phyloP scores from a whole-genome alignment of 116 monocot genomes.

The Cymodocea nodosa region DNA sequence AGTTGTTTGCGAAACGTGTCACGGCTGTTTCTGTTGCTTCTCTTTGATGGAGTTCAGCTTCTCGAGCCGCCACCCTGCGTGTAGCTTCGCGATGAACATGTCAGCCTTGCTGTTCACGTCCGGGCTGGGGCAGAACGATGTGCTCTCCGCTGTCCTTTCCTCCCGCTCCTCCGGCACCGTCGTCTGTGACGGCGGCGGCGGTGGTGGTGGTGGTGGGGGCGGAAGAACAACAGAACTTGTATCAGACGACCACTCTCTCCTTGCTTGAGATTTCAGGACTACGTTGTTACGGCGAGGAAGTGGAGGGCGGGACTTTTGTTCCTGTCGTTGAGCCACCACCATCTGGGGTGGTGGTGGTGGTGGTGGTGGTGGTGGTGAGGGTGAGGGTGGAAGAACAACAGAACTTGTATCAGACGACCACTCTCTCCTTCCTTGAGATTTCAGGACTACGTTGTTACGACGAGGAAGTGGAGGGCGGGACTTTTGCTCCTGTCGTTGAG shows the following conservation, averaged over 20 bases:
- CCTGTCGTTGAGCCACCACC: no score
- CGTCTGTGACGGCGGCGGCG: constrained; percentile 7
- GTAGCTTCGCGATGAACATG: constrained; percentile 61
- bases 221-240: no score
- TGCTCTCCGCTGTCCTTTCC: not conserved
- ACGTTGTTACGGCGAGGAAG: not conserved
- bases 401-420: no score
- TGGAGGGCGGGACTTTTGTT: not conserved
- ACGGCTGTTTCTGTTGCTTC: constrained; percentile 9
- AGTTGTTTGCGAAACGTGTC: not conserved
- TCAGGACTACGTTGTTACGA: not conserved
- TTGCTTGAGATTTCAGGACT: not conserved
- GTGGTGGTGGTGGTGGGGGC: not conserved
- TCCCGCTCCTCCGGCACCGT: not conserved
- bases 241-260: no score
- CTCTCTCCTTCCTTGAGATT: not conserved
- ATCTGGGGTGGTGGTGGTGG: not conserved
- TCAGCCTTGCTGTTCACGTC: constrained; percentile 93
- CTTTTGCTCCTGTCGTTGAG: no score
- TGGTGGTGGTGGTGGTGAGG: not conserved
- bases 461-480: not conserved
- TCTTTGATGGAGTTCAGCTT: constrained; percentile 60
- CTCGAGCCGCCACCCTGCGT: constrained; percentile 56
- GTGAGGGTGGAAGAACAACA: no score
- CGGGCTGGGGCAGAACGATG: constrained; percentile 60